phyloP scores from a whole-genome alignment of 2,329 filamentous ascomycete species.

The Colletotrichum euphorbiae region DNA sequence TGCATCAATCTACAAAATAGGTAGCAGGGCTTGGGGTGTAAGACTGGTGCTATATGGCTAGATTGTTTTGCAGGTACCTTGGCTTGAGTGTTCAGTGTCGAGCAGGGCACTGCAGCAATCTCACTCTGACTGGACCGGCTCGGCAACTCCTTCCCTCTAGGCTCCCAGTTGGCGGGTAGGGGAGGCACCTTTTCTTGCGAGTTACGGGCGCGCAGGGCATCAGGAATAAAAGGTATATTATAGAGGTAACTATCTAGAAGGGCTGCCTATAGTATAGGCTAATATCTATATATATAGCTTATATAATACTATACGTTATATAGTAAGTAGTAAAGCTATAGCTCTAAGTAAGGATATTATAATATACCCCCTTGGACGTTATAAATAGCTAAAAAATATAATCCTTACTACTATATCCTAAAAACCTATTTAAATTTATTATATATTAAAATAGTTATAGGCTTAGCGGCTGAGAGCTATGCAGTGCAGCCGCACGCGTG shows the following conservation, averaged over 20 bases:
- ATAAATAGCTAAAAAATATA: neutral
- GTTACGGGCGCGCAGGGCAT: too few relatives aligned
- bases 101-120: neutral
- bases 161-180: neutral
- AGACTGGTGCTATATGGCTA: neutral
- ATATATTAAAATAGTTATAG: too few relatives aligned
- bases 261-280: neutral
- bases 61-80: constrained; percentile 3
- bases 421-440: neutral
- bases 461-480: too few relatives aligned
- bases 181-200: constrained; percentile 2
- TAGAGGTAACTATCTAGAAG: neutral
- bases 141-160: neutral
- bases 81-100: neutral
- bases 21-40: neutral
- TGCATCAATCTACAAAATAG: neutral
- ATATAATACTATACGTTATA: neutral
- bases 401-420: neutral
- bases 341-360: neutral
- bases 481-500: too few relatives aligned
- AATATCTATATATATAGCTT: neutral
- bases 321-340: neutral
- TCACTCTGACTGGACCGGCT: neutral
- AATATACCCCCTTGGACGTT: neutral
- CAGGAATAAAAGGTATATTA: neutral